These are phyloP conservation scores for Phytophthora podocarpi DNA, from an alignment of 352 stramenopile genomes.

Conservation along the genomic window DNA sequence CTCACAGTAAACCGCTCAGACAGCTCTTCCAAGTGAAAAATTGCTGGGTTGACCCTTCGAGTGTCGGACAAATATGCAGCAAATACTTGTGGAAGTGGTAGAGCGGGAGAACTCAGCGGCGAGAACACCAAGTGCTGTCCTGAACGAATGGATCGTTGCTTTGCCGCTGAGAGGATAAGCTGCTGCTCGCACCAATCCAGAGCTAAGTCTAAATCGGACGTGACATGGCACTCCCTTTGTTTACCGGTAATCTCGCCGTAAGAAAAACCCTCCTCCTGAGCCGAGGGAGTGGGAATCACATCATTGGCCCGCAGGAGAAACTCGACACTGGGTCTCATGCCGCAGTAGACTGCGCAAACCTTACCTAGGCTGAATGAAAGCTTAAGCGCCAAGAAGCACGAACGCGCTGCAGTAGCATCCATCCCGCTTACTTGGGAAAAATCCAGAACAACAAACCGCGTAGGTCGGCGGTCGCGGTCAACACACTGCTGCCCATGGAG, in stretches of 20 bases:
- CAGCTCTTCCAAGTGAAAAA: constrained; percentile 37
- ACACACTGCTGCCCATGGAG: constrained; percentile 45
- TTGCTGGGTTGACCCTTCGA: constrained; percentile 15
- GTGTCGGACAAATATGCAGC: constrained; percentile 43
- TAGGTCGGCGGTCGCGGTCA: constrained; percentile 39
- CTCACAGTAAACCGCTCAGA: constrained; percentile 40
- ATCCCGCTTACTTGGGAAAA: constrained; percentile 81
- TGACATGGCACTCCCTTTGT: constrained; percentile 40
- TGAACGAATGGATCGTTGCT: constrained; percentile 43
- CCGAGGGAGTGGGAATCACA: constrained; percentile 28
- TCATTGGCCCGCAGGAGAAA: constrained; percentile 65
- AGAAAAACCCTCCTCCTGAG: constrained; percentile 5
- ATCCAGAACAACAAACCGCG: constrained; percentile 76
- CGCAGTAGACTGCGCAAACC: constrained; percentile 66
- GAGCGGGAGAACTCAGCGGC: constrained; percentile 29
- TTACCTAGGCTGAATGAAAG: constrained; percentile 55
- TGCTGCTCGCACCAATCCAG: constrained; percentile 74
- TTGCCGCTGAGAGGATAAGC: constrained; percentile 50
- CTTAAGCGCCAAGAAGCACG: constrained; percentile 74
- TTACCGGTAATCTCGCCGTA: constrained; percentile 3
- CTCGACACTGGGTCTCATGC: constrained; percentile 60
- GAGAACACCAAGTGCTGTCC: constrained; percentile 28
- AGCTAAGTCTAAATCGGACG: constrained; percentile 53
- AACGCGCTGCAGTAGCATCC: constrained; percentile 75
- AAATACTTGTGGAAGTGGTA: constrained; percentile 52